phyloP scores from a whole-genome alignment of 306 rosid species.

The Lathyrus tuberosus region DNA sequence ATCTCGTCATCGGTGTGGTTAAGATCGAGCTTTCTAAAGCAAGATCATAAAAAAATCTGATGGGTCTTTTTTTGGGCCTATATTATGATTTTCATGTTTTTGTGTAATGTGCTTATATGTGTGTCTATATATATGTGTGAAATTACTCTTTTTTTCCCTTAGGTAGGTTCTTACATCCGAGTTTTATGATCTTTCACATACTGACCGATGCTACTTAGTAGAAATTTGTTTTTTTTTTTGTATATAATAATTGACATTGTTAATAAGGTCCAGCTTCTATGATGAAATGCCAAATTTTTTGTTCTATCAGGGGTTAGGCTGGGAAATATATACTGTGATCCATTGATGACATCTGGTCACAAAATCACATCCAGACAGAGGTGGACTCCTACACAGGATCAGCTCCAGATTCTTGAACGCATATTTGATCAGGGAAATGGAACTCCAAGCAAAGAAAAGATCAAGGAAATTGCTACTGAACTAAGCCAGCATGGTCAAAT shows the following conservation, averaged over 20 bases:
- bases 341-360: conserved; percentile 83
- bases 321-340: conserved; percentile 82
- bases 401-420: conserved; percentile 90
- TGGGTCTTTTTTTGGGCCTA: too few relatives aligned
- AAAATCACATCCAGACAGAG: conserved; percentile 90
- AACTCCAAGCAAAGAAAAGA: conserved; percentile 94
- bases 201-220: too few relatives aligned
- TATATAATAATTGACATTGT: background rate
- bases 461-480: conserved; percentile 87
- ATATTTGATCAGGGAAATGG: conserved; percentile 87
- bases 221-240: background rate
- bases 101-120: too few relatives aligned
- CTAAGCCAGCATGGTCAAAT: conserved; percentile 92
- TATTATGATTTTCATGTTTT: too few relatives aligned
- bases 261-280: conserved; percentile 8
- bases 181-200: too few relatives aligned
- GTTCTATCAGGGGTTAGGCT: conserved; percentile 75
- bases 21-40: too few relatives aligned
- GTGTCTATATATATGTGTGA: too few relatives aligned
- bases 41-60: too few relatives aligned
- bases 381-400: conserved; percentile 94
- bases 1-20: too few relatives aligned
- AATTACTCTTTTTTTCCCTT: too few relatives aligned
- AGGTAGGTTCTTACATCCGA: too few relatives aligned
- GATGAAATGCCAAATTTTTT: conserved; percentile 13